A percentile compares a stretch with the other conserved stretches of the same genome.
Conservation (phyloP, 306 rosid species). For the Adenanthera pavonina region DNA sequence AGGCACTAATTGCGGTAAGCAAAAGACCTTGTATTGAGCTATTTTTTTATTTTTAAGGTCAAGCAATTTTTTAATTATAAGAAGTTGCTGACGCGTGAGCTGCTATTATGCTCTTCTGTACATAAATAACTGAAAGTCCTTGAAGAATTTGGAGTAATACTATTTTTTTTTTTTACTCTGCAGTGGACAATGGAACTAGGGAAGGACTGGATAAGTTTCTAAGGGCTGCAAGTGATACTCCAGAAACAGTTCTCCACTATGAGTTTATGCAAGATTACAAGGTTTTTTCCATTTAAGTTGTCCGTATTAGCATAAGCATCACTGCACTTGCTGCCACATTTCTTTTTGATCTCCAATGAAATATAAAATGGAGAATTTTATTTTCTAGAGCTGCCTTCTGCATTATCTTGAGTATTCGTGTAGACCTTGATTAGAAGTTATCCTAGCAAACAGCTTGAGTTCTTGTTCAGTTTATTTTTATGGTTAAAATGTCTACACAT, state of each 20-base stretch:
- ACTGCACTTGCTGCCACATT: neutral
- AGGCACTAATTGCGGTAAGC: slow-evolving; percentile 97
- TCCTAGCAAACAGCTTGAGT: slow-evolving; percentile 15
- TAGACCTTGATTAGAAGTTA: neutral
- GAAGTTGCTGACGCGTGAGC: neutral
- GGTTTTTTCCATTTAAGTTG: slow-evolving; percentile 51
- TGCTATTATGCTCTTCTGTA: neutral
- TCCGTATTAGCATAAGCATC: neutral
- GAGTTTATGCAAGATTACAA: slow-evolving; percentile 99
- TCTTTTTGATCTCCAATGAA: slow-evolving; percentile 3
- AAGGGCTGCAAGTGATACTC: slow-evolving; percentile 87
- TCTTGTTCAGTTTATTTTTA: neutral
- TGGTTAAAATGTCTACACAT: neutral
- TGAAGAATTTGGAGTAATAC: slow-evolving; percentile 15
- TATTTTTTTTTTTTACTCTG: slow-evolving; percentile 39
- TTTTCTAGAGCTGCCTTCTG: neutral
- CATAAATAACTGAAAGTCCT: slow-evolving; percentile 4
- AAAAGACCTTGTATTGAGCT: slow-evolving; percentile 20
- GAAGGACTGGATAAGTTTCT: slow-evolving; percentile 95
- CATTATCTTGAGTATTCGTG: slow-evolving; percentile 2
- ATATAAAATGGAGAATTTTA: slow-evolving; percentile 22
- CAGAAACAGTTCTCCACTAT: slow-evolving; percentile 96
- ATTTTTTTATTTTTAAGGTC: neutral
- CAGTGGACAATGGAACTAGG: slow-evolving; percentile 96
- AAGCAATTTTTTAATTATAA: neutral